Evolutionary conservation across 2,329 filamentous ascomycete species (phyloP), one percentile per base, ranked within the genome.

Genomic region (Diaporthe velutina): DNA sequence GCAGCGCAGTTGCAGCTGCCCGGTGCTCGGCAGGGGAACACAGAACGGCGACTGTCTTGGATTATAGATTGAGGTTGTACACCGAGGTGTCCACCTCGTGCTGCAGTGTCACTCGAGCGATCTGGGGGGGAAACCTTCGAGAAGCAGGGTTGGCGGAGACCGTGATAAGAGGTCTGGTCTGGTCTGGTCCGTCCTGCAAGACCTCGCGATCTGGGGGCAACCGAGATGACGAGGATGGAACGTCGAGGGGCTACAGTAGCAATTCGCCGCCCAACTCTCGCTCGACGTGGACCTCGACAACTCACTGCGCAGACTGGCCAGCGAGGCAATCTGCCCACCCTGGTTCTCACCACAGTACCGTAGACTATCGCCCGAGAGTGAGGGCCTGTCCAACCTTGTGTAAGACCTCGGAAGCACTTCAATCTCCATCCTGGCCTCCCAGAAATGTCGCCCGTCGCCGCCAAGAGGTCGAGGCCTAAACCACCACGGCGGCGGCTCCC

Each of bases 31-130:
- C 45, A 68, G 64, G 64, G 71, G 52, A 48, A 70, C 66, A 74
- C 73, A 74, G 60, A 71, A 70, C 73, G 73, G 73, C 73, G 67
- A 74, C 38, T 71, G 73, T 74, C 67, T 71, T 61, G 67, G 48
- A 75, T 70, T 66, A 73, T 66, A 58, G 52, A 71, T 75, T 75
- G 66, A 72, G 40, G 74, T 75, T 75, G 70, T 71, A 75, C 74
- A 75, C 74, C 74, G 74, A 75, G 19, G 54, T 61, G 71, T 57
- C 45, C 42, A 52, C 57, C 35, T 13, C 33, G 71, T 40, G 58
- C 58, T 40, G 70, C 48, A 30, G 40, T 72, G 70, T 13, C 4
- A 72, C 57, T n/a, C 38, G 50, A 52, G n/a, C 42, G 40, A 54
- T 38, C 42, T 68, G 64, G 45, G 71, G n/a, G 48, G 35, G 25